Evolutionary conservation across 148 eudicot genomes (phyloP), one percentile per base, ranked within the genome.

Genomic region (Silene uniflora): DNA sequence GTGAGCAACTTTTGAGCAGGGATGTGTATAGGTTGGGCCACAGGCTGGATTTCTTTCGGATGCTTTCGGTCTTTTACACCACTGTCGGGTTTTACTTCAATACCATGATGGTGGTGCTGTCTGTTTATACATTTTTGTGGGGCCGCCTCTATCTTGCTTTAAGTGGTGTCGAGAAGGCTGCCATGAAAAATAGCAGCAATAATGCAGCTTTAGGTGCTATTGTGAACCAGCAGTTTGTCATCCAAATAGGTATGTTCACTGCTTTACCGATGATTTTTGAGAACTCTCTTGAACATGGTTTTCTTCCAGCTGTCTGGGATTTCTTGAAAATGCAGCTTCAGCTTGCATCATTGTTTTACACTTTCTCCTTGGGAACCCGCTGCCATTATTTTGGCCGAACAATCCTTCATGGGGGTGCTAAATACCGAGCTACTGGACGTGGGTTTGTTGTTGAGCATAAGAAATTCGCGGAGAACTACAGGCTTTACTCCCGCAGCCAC

Each of bases 381-480:
- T 79, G 89, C 42, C 98, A 93, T 82, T 93, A 76, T 75, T 93
- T 93, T 56, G 98, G 98, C 14, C 85, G 95, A 72, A 93, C 98
- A 75, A 88, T 93, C 77, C 97, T 93, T 54, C 98, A 93, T 32
- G 98, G 98, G 19, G 98, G 98, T 27, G 98, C 98, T 22, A 91
- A 90, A 77, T 93, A 93, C 77, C 83, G 93, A 78, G 93, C 88
- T 60, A 93, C 98, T 21, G 98, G 98, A 42, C 92, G 98, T 63
- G 98, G 98, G 35, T 93, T 93, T 86, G 98, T 93, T 68, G 95
- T 93, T 29, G 83, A 88, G 71, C 98, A 89, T 75, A 91, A 90
- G 81, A 93, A 85, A 67, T 93, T 93, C 78, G 83, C 90, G 0
- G 98, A 93, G 78, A 93, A 91, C 72, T 93, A 93, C 52, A 79